These are phyloP conservation scores for Paxillus ammoniavirescens DNA, from an alignment of 768 basidiomycete genomes.

Conservation along the genomic window DNA sequence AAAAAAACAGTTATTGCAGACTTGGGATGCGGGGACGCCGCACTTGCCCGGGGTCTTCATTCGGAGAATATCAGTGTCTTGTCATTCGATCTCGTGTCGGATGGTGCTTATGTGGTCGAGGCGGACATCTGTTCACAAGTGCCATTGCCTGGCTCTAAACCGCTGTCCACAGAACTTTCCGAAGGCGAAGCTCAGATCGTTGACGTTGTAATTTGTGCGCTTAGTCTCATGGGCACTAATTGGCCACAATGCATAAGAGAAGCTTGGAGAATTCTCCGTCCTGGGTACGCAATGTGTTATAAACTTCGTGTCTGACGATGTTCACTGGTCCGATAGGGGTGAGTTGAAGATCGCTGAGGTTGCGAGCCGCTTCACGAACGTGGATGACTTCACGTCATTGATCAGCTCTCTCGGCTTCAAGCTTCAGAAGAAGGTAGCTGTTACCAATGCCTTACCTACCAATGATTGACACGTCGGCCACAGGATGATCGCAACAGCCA, in stretches of 20 bases:
- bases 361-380: slow-evolving; percentile 72
- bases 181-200: slow-evolving; percentile 72
- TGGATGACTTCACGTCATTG: slow-evolving; percentile 64
- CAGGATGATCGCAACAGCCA: slow-evolving; percentile 84
- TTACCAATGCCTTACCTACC: neutral
- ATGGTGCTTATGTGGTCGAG: slow-evolving; percentile 73
- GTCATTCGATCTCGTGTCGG: slow-evolving; percentile 80
- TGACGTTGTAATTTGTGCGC: slow-evolving; percentile 88
- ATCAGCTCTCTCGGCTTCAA: slow-evolving; percentile 72
- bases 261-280: slow-evolving; percentile 82
- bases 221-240: slow-evolving; percentile 96
- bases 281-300: slow-evolving; percentile 53
- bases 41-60: slow-evolving; percentile 71
- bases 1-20: slow-evolving; percentile 78
- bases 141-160: slow-evolving; percentile 82
- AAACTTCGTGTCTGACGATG: slow-evolving; percentile 1
- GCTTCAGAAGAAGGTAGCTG: slow-evolving; percentile 59
- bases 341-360: slow-evolving; percentile 89
- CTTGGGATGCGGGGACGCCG: slow-evolving; percentile 94
- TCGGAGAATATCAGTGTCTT: slow-evolving; percentile 67
- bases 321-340: slow-evolving; percentile 47
- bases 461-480: neutral
- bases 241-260: slow-evolving; percentile 92
- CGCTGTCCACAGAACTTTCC: slow-evolving; percentile 34
- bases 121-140: slow-evolving; percentile 84